phyloP scores from a whole-genome alignment of 179 eudicot genomes.

The Actinidia arguta region DNA sequence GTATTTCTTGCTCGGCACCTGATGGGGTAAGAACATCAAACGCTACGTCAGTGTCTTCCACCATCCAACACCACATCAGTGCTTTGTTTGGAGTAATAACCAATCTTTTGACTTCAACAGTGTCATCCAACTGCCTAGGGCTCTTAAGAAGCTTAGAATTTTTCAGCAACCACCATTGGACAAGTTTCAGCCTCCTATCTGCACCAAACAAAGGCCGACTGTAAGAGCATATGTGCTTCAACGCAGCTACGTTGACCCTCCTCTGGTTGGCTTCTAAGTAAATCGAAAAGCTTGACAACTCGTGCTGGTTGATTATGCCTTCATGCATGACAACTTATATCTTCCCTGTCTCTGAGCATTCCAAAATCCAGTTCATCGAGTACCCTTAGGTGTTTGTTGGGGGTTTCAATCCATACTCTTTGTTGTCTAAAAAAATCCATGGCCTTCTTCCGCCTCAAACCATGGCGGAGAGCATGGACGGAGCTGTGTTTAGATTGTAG shows the following conservation, averaged over 20 bases:
- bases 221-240: constrained; percentile 69
- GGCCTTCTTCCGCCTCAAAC: constrained; percentile 50
- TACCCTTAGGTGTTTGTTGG: constrained; percentile 33
- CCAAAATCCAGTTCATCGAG: constrained; percentile 71
- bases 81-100: constrained; percentile 89
- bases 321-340: constrained; percentile 69
- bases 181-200: constrained; percentile 44
- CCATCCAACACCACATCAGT: constrained; percentile 57
- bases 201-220: constrained; percentile 68
- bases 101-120: constrained; percentile 74
- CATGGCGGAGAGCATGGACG: constrained; percentile 68
- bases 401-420: constrained; percentile 39
- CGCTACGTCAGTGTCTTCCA: constrained; percentile 61
- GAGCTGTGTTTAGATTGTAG: too few relatives aligned
- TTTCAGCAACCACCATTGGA: constrained; percentile 65
- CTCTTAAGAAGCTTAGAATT: constrained; percentile 65
- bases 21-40: constrained; percentile 75
- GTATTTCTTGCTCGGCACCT: constrained; percentile 80
- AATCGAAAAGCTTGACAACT: constrained; percentile 48
- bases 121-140: constrained; percentile 46
- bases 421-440: constrained; percentile 50
- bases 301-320: constrained; percentile 76
- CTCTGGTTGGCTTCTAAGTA: constrained; percentile 50
- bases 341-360: constrained; percentile 38
- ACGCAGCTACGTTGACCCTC: constrained; percentile 66